phyloP scores from a whole-genome alignment of 257 asterid species.

The Solanum raphanifolium region DNA sequence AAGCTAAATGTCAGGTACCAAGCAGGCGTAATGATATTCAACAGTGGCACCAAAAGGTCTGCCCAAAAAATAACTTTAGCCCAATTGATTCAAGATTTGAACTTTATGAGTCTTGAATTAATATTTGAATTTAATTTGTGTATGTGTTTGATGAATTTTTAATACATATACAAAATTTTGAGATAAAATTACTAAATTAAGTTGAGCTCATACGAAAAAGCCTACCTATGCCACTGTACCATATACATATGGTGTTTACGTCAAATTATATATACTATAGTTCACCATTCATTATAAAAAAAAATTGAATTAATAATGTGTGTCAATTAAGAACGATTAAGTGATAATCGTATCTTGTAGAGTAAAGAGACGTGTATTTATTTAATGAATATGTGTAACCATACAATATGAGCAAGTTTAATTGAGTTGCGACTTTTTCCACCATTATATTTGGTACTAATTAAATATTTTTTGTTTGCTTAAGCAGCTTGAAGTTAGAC shows the following conservation, averaged over 20 bases:
- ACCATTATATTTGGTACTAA: background rate
- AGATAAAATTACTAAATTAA: background rate
- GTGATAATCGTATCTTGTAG: background rate
- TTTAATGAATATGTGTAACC: background rate
- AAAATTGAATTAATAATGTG: background rate
- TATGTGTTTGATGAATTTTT: background rate
- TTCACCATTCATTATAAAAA: too few relatives aligned
- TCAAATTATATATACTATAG: background rate
- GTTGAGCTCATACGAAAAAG: background rate
- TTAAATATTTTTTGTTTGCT: background rate
- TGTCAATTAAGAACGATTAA: background rate
- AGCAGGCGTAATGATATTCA: too few relatives aligned
- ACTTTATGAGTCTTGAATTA: too few relatives aligned
- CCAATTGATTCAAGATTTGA: too few relatives aligned
- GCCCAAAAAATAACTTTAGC: too few relatives aligned
- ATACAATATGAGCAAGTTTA: background rate
- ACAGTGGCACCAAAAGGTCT: too few relatives aligned
- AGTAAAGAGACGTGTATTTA: background rate
- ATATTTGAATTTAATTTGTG: background rate
- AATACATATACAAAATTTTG: background rate
- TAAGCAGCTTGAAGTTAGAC: background rate
- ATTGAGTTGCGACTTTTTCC: background rate
- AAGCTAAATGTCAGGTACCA: too few relatives aligned
- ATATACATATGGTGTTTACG: background rate
- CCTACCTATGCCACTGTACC: background rate